These are phyloP conservation scores for Phytophthora vignae DNA, from an alignment of 352 stramenopile genomes.

Conservation along the genomic window DNA sequence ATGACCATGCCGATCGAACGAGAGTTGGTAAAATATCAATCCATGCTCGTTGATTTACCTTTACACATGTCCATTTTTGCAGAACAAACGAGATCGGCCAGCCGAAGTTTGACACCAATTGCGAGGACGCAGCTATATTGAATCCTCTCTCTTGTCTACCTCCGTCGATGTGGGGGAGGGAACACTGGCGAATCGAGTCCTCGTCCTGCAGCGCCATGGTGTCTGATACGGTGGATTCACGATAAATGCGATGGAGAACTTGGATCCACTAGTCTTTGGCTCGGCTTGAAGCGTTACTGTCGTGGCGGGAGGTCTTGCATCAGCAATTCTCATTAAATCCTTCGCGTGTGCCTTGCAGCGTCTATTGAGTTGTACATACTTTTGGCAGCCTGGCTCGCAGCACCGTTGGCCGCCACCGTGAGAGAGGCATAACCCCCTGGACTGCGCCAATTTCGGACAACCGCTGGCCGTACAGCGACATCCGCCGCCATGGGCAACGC, in stretches of 20 bases:
- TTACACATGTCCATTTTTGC: too few relatives aligned
- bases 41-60: too few relatives aligned
- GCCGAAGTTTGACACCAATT: too few relatives aligned
- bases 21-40: too few relatives aligned
- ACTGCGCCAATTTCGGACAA: conserved; percentile 69
- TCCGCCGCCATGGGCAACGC: conserved; percentile 70
- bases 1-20: too few relatives aligned
- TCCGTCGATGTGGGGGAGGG: too few relatives aligned
- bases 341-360: conserved; percentile 77
- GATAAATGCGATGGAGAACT: not conserved
- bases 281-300: not conserved
- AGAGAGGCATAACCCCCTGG: conserved; percentile 69
- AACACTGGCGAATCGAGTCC: not conserved
- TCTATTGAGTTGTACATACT: conserved; percentile 74
- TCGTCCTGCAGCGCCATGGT: too few relatives aligned
- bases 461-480: conserved; percentile 60
- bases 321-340: not conserved
- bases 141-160: too few relatives aligned
- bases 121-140: too few relatives aligned
- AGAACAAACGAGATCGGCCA: too few relatives aligned
- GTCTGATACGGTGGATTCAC: not conserved
- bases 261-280: not conserved
- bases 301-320: not conserved
- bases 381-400: conserved; percentile 59
- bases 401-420: conserved; percentile 71